Base-by-base conservation (phyloP, 2,329 filamentous ascomycete genomes). In the Aspergillus puulaauensis region DNA sequence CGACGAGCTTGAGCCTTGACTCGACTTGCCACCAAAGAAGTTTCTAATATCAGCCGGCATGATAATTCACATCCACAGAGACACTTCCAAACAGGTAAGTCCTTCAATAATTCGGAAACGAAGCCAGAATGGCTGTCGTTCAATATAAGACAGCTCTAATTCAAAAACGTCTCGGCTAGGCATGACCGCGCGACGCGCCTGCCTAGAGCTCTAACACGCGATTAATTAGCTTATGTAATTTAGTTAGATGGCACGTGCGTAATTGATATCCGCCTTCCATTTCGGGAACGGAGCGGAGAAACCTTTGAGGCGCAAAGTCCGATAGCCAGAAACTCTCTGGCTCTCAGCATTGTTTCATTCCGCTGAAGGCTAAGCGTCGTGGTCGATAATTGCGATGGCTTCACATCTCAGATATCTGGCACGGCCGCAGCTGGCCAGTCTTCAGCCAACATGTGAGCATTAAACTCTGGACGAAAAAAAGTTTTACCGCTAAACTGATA, bases 11-110 rank as follows among this genome's bases (percentile, higher is more conserved):
- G 83, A 77, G 45, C 82, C 77, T 66, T 83, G 80, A 62, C 83
- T 82, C 52, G 86, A 85, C 74, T 92, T 92, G 60, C 89, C 86
- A 55, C 89, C 87, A 79, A 98, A 97, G 77, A 97, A 98, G 67
- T 83, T 91, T 70, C 93, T 85, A 69, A 97, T 98, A 76, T 98
- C 93, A 62, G 82, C 71, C 54, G 92, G 86, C 92, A 96, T 96
- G 61, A 50, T 69, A 51, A 44, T 15, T 52, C 49, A 55, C 47
- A 41, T 31, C 24, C 39, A 41, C 23, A 31, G 24, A 23, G 55
- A 33, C 58, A 61, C 57, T 41, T n/a, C 44, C 24, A 23, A 37
- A 19, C 43, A 31, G 17, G 39, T 39, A 17, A 23, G 9, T 9
- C 11, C 33, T 6, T 23, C 23, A 48, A 27, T 7, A 15, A 27